Conservation (phyloP, 2,329 filamentous ascomycete species). For the Nigrospora oryzae region DNA sequence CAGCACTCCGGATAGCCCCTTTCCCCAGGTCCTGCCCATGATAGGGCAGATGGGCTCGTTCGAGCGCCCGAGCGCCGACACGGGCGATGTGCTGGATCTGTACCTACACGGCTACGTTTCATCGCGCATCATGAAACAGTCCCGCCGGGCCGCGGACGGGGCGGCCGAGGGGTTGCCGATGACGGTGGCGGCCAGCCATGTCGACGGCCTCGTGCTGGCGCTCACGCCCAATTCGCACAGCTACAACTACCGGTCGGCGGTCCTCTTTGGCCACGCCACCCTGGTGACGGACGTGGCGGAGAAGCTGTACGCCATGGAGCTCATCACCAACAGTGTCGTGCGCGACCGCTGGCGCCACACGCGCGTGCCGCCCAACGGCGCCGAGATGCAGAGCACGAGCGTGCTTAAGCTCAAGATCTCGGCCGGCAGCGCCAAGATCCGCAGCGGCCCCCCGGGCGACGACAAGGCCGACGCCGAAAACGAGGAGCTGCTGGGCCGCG, state of each 20-base stretch:
- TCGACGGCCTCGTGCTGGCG: conserved; percentile 74
- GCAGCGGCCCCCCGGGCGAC: conserved; percentile 54
- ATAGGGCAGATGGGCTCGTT: conserved; percentile 76
- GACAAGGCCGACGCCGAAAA: conserved; percentile 39
- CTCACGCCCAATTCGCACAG: conserved; percentile 74
- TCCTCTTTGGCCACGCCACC: conserved; percentile 66
- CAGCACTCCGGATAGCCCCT: conserved; percentile 53
- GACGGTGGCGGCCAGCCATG: conserved; percentile 61
- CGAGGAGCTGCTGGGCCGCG: conserved; percentile 25
- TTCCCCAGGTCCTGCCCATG: conserved; percentile 75
- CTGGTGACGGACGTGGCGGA: conserved; percentile 61
- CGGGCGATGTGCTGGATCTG: conserved; percentile 59
- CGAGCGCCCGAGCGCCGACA: conserved; percentile 47
- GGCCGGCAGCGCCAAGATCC: conserved; percentile 68
- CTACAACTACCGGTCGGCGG: conserved; percentile 79
- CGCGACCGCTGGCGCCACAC: conserved; percentile 60
- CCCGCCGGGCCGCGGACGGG: conserved; percentile 23
- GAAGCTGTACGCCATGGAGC: conserved; percentile 68
- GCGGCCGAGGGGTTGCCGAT: conserved; percentile 54
- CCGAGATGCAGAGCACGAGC: conserved; percentile 68
- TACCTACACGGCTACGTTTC: conserved; percentile 84
- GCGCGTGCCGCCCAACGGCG: conserved; percentile 60
- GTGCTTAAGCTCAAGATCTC: conserved; percentile 62
- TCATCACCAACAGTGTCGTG: conserved; percentile 69
- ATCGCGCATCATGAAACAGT: conserved; percentile 64